Evolutionary conservation across 202 grass and related monocot species (phyloP), one percentile per base, ranked within the genome.

Genomic region (Setaria italica): DNA sequence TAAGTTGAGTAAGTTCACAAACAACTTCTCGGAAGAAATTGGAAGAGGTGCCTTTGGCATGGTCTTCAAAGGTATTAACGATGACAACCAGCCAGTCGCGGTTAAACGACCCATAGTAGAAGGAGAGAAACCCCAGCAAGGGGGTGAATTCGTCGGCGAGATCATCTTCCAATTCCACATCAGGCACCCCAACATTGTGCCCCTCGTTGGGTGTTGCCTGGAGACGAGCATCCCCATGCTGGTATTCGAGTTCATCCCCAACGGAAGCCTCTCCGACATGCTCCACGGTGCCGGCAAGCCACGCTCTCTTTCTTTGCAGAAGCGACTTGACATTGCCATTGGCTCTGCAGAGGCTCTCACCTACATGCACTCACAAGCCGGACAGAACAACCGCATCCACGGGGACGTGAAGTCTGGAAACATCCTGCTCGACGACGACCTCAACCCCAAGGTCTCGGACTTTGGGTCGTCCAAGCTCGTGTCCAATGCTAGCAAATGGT

Each of bases 321-420:
- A 1, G 2, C 58, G 58, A 3, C 7, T 62, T 0, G n/a, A 49
- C 57, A 79, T 62, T 11, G 21, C 37, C 59, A 34, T 47, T 16
- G 56, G 56, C 39, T 19, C 41, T 11, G 58, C 76, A 0, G 42
- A 79, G 62, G 76, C 58, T 49, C 58, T 79, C 0, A 1, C 57
- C 14, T 49, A 34, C 42, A 62, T 79, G 57, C 76, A 79, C 25
- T 32, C 76, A 0, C 7, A 62, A 4, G 15, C 13, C 10, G 39
- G 3, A 1, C 42, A 64, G 13, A 57, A 58, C 15, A 43, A 7
- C 7, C 41, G 8, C 7, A 11, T 79, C 1, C 76, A 79, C 9
- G 54, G 74, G 0, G 74, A 77, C 1, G 33, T 86, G 5, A 86
- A 86, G 11, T 63, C 84, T 0, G 46, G 33, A 0, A 86, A 86